Evolutionary conservation across 1,284 basidiomycete species (phyloP).

Genomic region (Puccinia polysora): DNA sequence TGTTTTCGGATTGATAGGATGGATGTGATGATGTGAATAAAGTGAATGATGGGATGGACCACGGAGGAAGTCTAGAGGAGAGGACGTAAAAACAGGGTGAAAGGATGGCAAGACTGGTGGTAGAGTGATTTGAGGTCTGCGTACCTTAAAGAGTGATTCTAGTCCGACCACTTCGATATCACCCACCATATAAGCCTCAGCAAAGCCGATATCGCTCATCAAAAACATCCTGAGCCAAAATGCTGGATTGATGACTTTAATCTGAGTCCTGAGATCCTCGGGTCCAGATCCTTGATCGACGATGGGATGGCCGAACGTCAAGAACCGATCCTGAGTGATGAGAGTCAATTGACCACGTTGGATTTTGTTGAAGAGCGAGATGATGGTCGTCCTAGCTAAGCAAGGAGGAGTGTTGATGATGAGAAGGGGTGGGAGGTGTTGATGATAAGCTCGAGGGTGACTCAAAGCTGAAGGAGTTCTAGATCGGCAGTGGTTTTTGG

Average conservation of each 20-base stretch:
- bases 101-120: constrained; percentile 2
- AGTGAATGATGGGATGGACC: background rate
- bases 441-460: too few species aligned
- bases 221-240: constrained; percentile 71
- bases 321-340: constrained; percentile 53
- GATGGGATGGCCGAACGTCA: constrained; percentile 56
- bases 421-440: too few species aligned
- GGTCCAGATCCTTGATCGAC: constrained; percentile 12
- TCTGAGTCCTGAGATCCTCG: constrained; percentile 56
- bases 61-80: background rate
- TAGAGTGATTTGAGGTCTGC: constrained; percentile 54
- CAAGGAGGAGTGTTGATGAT: background rate
- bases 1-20: too few species aligned
- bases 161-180: constrained; percentile 70
- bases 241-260: constrained; percentile 65
- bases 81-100: constrained; percentile 1
- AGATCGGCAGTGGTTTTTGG: background rate
- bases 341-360: constrained; percentile 57
- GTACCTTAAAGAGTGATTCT: constrained; percentile 70
- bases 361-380: constrained; percentile 57
- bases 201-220: constrained; percentile 71
- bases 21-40: too few species aligned
- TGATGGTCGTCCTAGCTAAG: constrained; percentile 42
- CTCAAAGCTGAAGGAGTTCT: too few species aligned
- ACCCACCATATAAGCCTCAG: constrained; percentile 81